Conservation (phyloP, 768 basidiomycete species). For the Podaxis sp. region DNA sequence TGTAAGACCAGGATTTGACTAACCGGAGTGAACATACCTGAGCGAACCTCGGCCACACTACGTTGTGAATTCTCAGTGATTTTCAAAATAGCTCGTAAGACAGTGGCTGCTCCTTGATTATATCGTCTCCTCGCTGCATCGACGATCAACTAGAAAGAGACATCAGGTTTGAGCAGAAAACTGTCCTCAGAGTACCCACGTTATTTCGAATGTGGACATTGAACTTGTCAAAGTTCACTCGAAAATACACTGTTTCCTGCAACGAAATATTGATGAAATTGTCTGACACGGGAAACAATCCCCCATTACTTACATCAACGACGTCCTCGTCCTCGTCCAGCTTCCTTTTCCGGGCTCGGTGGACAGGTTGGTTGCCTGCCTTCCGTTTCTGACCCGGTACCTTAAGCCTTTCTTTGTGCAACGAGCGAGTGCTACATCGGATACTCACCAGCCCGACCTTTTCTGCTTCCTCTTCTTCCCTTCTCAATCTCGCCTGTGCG, state of each 20-base stretch:
- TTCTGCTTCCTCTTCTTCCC: slow-evolving; percentile 73
- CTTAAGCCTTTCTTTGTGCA: not conserved
- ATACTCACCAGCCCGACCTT: slow-evolving; percentile 64
- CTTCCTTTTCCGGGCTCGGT: slow-evolving; percentile 32
- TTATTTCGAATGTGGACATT: slow-evolving; percentile 84
- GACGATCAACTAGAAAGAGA: slow-evolving; percentile 60
- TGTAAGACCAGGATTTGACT: not conserved
- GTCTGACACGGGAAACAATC: not conserved
- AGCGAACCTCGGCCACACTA: slow-evolving; percentile 54
- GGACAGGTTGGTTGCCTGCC: slow-evolving; percentile 24
- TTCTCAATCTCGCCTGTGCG: slow-evolving; percentile 56
- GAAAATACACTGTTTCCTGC: slow-evolving; percentile 72
- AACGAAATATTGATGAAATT: slow-evolving; percentile 10
- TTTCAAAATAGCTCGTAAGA: slow-evolving; percentile 68
- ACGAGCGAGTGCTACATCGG: not conserved
- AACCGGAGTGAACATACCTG: slow-evolving; percentile 39
- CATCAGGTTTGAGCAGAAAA: slow-evolving; percentile 4
- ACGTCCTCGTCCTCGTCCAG: slow-evolving; percentile 49
- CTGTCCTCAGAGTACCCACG: slow-evolving; percentile 35
- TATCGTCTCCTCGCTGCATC: slow-evolving; percentile 74
- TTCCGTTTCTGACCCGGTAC: slow-evolving; percentile 54
- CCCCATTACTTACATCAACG: slow-evolving; percentile 56
- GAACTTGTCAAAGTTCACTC: slow-evolving; percentile 87
- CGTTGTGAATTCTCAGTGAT: slow-evolving; percentile 63
- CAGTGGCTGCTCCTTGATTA: slow-evolving; percentile 68